Base-by-base conservation (phyloP, 805 yeast genomes). In the Wickerhamiella dianesei region DNA sequence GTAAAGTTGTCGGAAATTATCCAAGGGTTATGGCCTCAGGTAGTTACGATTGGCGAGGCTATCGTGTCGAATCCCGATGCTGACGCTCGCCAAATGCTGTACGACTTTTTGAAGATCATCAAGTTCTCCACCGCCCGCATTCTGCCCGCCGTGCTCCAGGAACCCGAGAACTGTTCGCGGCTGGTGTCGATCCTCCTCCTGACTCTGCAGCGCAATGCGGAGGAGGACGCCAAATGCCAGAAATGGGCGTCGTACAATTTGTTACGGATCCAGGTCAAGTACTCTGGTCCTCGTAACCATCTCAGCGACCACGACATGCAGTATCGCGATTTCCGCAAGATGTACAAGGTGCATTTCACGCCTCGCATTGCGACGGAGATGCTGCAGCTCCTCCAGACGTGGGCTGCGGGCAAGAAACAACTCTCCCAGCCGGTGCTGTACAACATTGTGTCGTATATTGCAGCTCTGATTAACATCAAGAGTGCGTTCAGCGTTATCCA, bases 171-270 rank as follows among this genome's bases (percentile, higher is more conserved):
- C 47, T 61, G 79, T 58, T 61, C 71, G 37, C 68, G 74, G 17
- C 88, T 96, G 94, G 80, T 84, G 2, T 75, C 77, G 45, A 74
- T 92, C 52, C 89, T 86, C 55, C 79, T 84, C 39, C 76, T 85
- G 44, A 73, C 73, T 52, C 71, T 76, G 65, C 68, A 67, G 6
- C 65, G 79, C 18, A 92, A 94, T 1, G 50, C 59, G 0, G 70
- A 72, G 39, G 67, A 70, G 17, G 50, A 55, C 13, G 53, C 69
- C 59, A 89, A 77, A 64, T 75, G 77, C 55, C 88, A 74, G 66
- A 92, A 89, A 62, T 89, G 97, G 96, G 76, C 94, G 0, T 79
- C 78, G 58, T 86, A 85, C 20, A 86, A 84, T 60, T 60, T 88
- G 37, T 74, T 72, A 53, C 74, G 94, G 53, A 60, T 87, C 2